phyloP scores from a whole-genome alignment of 352 stramenopile genomes.

The Hyaloperonospora brassicae region DNA sequence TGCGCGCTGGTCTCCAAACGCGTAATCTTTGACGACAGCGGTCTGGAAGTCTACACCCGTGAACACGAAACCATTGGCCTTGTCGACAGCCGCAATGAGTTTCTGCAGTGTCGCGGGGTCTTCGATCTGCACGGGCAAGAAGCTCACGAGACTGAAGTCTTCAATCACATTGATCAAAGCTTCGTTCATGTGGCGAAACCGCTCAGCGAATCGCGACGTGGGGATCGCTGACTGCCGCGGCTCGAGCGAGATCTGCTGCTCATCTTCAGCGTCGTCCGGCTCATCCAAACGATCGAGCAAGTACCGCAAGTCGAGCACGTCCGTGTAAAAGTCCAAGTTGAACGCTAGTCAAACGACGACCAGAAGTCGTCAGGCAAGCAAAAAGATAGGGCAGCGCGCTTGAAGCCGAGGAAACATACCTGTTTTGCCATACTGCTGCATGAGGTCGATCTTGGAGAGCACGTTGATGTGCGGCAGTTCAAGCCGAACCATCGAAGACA shows the following conservation, averaged over 20 bases:
- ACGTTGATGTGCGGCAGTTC: conserved; percentile 98
- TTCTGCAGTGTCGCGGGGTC: conserved; percentile 57
- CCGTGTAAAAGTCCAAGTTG: conserved; percentile 86
- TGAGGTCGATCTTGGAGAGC: conserved; percentile 98
- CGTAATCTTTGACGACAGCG: conserved; percentile 62
- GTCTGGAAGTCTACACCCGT: conserved; percentile 72
- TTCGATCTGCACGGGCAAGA: conserved; percentile 74
- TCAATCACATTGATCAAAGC: conserved; percentile 80
- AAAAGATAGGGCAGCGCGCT: not conserved
- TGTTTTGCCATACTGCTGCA: conserved; percentile 88
- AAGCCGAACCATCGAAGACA: conserved; percentile 96
- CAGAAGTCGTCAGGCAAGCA: too few species aligned
- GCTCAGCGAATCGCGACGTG: conserved; percentile 29
- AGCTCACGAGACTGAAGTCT: conserved; percentile 82
- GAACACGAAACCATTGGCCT: conserved; percentile 80
- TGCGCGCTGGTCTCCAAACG: conserved; percentile 52
- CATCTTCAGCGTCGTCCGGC: conserved; percentile 41
- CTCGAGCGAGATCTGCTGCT: conserved; percentile 34
- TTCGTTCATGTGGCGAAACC: conserved; percentile 80
- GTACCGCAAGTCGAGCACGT: conserved; percentile 78
- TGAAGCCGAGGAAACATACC: conserved; percentile 20
- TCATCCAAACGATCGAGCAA: conserved; percentile 73
- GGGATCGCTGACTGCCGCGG: conserved; percentile 17
- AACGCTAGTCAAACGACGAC: conserved; percentile 37
- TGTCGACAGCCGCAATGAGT: conserved; percentile 69